phyloP scores from a whole-genome alignment of 1,139 yeast genomes.

The Blastobotrys buckinghamii region DNA sequence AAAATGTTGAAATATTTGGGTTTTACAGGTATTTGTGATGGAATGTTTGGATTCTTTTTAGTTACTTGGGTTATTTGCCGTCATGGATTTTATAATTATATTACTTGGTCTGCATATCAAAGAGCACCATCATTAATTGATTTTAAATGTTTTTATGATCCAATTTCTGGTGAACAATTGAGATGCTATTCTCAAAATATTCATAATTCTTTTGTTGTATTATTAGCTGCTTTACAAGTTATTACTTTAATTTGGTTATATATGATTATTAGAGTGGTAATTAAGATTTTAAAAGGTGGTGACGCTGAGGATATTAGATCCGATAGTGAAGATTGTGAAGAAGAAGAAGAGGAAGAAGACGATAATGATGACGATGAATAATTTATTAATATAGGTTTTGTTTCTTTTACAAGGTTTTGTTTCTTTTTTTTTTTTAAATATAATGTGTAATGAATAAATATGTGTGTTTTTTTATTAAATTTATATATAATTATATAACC shows the following conservation, averaged over 20 bases:
- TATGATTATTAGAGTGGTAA: conserved; percentile 63
- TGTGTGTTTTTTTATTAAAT: background rate
- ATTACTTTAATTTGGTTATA: conserved; percentile 70
- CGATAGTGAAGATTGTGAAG: conserved; percentile 53
- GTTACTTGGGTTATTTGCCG: conserved; percentile 64
- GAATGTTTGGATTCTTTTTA: conserved; percentile 61
- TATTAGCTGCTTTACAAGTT: conserved; percentile 62
- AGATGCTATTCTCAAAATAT: conserved; percentile 56
- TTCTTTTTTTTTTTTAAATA: background rate
- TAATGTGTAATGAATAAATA: no score
- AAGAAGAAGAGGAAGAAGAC: conserved; percentile 20
- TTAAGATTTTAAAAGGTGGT: conserved; percentile 61
- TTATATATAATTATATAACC: no score
- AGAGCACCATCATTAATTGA: conserved; percentile 28
- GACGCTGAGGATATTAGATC: conserved; percentile 81
- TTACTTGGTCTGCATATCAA: conserved; percentile 41
- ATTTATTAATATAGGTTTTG: background rate
- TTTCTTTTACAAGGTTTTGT: background rate
- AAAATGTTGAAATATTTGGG: conserved; percentile 75
- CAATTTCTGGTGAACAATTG: conserved; percentile 24
- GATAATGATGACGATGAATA: background rate
- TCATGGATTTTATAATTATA: conserved; percentile 68
- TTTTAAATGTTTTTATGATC: conserved; percentile 24
- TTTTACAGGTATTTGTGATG: conserved; percentile 54
- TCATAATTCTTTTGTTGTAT: conserved; percentile 47